phyloP scores from a whole-genome alignment of 2,329 filamentous ascomycete genomes.

The Hansfordia pulvinata region DNA sequence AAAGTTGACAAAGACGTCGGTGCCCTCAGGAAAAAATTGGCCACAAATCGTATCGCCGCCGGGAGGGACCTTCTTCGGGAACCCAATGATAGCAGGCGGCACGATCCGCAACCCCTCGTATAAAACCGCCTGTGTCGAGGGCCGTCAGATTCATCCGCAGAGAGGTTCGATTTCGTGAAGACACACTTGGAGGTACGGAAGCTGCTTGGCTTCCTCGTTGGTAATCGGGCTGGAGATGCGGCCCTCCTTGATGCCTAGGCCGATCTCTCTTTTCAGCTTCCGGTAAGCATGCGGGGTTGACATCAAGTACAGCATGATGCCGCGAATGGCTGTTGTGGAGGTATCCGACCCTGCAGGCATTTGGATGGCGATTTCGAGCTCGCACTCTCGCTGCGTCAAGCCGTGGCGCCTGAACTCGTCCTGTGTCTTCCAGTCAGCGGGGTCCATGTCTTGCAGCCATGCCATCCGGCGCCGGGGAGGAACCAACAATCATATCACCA shows the following conservation, averaged over 20 bases:
- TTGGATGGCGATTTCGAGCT: slow-evolving; percentile 19
- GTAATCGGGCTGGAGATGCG: slow-evolving; percentile 14
- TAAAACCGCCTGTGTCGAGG: slow-evolving; percentile 13
- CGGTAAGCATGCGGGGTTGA: slow-evolving; percentile 27
- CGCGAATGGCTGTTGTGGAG: slow-evolving; percentile 33
- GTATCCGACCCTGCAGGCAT: slow-evolving; percentile 29
- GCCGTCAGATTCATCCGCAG: too few relatives aligned
- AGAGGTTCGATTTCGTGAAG: neutral
- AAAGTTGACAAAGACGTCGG: slow-evolving; percentile 10
- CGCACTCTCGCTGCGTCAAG: slow-evolving; percentile 24
- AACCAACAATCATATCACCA: slow-evolving; percentile 7
- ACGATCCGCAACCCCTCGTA: slow-evolving; percentile 12
- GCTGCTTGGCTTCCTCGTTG: slow-evolving; percentile 12
- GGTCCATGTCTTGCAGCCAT: neutral
- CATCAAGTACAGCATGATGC: slow-evolving; percentile 32
- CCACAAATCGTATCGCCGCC: slow-evolving; percentile 11
- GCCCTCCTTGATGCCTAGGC: slow-evolving; percentile 18
- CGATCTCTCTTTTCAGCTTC: slow-evolving; percentile 30
- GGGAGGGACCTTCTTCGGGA: slow-evolving; percentile 11
- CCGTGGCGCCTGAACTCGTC: slow-evolving; percentile 30
- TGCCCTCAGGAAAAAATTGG: slow-evolving; percentile 10
- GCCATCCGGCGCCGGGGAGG: too few relatives aligned
- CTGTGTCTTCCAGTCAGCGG: neutral
- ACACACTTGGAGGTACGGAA: slow-evolving; percentile 15
- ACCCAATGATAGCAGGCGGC: slow-evolving; percentile 8